Evolutionary conservation across 2,329 filamentous ascomycete genomes (phyloP), one percentile per base, ranked within the genome.

Genomic region (Incumbomyces lentus): DNA sequence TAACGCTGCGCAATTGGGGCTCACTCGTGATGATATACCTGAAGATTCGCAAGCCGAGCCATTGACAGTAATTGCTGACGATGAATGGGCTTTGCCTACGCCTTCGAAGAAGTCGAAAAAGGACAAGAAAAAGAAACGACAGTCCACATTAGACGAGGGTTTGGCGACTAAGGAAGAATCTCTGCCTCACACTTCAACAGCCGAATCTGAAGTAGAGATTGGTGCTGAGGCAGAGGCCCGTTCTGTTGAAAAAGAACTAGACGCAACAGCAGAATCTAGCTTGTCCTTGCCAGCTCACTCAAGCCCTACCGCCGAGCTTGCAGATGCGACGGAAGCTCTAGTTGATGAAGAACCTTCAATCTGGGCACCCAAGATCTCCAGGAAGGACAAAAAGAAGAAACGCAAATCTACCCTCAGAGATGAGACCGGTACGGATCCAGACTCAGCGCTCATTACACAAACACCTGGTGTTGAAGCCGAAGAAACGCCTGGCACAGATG

Each of bases 361-460:
- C 16, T 33, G 42, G 3, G 6, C 26, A 13, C 12, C 40, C 41
- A 54, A 51, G 34, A 53, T 48, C 32, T 40, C 47, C 2, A 60
- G 58, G 49, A 61, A 58, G 46, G 49, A 49, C 17, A 55, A 56
- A 32, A 55, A 58, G 42, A 59, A 60, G 38, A 48, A 48, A 31
- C 18, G 40, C 17, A 30, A 43, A 31, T 41, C 44, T 10, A 19
- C 22, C 8, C n/a, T 43, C n/a, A 30, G 14, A 22, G 40, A 42
- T 5, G 40, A 42, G 6, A 13, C 8, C 31, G 26, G n/a, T n/a
- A 14, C 34, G 12, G 40, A 35, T 14, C 30, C 22, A 40, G 38
- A 40, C 13, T 42, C 17, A 16, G 18, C n/a, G 29, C 34, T 16
- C 22, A 22, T 19, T 14, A 48, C 26, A 10, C 10, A 38, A 17